phyloP scores from a whole-genome alignment of 1,284 basidiomycete genomes.

The Malassezia nana region DNA sequence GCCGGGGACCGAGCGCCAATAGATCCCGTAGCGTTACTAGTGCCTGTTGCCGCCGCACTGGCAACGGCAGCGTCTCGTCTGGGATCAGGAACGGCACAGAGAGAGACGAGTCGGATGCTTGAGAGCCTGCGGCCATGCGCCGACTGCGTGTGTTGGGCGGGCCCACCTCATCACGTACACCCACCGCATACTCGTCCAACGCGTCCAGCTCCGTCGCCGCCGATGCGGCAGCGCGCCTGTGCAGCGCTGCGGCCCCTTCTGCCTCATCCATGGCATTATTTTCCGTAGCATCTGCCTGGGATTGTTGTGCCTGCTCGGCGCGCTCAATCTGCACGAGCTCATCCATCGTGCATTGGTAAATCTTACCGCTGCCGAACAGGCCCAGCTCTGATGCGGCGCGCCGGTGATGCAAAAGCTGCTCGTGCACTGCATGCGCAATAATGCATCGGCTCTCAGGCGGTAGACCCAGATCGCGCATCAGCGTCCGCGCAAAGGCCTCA shows the following conservation, averaged over 20 bases:
- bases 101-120: background rate
- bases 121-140: slow-evolving; percentile 8
- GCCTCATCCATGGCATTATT: slow-evolving; percentile 8
- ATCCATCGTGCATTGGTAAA: slow-evolving; percentile 27
- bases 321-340: slow-evolving; percentile 25
- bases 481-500: slow-evolving; percentile 67
- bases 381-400: slow-evolving; percentile 88
- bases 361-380: slow-evolving; percentile 56
- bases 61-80: slow-evolving; percentile 20
- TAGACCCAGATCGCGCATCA: slow-evolving; percentile 77
- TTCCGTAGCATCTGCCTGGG: background rate
- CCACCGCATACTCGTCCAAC: slow-evolving; percentile 3
- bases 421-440: slow-evolving; percentile 82
- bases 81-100: slow-evolving; percentile 52
- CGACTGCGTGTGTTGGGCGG: slow-evolving; percentile 19
- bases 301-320: slow-evolving; percentile 49
- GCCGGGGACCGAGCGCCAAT: slow-evolving; percentile 58
- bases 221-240: background rate
- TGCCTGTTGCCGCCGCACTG: slow-evolving; percentile 39
- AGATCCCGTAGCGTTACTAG: slow-evolving; percentile 32
- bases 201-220: slow-evolving; percentile 20
- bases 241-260: slow-evolving; percentile 49
- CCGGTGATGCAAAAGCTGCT: slow-evolving; percentile 84
- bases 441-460: slow-evolving; percentile 76
- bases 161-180: background rate